These are phyloP conservation scores for Hypericum perforatum DNA, from an alignment of 345 rosid genomes.

Conservation along the genomic window DNA sequence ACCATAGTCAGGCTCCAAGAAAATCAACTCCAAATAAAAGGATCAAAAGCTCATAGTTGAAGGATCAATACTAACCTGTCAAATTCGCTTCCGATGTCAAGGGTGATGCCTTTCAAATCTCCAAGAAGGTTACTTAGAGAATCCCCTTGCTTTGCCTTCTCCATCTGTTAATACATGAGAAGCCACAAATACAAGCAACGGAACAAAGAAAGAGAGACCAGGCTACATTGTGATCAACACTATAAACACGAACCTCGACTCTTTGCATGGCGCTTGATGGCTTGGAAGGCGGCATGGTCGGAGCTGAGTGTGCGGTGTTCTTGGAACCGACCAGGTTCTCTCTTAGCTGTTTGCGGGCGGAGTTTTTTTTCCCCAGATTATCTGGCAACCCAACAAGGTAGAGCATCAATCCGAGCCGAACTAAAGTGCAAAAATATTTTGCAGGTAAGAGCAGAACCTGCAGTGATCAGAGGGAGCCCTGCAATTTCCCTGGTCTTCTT, in stretches of 20 bases:
- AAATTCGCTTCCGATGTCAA: conserved; percentile 24
- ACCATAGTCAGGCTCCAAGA: background rate
- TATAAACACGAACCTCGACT: conserved; percentile 16
- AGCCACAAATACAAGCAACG: background rate
- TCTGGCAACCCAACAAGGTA: conserved; percentile 12
- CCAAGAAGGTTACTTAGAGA: conserved; percentile 21
- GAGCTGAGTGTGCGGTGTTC: conserved; percentile 14
- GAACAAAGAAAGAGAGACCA: no score
- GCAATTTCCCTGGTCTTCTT: conserved; percentile 17
- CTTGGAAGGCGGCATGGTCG: conserved; percentile 17
- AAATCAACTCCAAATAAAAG: background rate
- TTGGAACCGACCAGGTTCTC: conserved; percentile 17
- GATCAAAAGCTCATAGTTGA: background rate
- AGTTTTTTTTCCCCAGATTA: conserved; percentile 5
- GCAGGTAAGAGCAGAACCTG: conserved; percentile 10
- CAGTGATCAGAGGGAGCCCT: conserved; percentile 20
- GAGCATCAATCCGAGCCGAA: background rate
- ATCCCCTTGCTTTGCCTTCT: conserved; percentile 25
- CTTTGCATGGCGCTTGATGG: conserved; percentile 16
- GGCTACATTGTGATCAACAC: no score
- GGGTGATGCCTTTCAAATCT: conserved; percentile 23
- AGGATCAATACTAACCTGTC: conserved; percentile 11
- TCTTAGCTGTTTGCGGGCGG: conserved; percentile 14
- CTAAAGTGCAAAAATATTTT: background rate
- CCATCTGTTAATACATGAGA: conserved; percentile 10